Evolutionary conservation across 2,329 filamentous ascomycete species (phyloP).

Genomic region (Colletotrichum camelliae): DNA sequence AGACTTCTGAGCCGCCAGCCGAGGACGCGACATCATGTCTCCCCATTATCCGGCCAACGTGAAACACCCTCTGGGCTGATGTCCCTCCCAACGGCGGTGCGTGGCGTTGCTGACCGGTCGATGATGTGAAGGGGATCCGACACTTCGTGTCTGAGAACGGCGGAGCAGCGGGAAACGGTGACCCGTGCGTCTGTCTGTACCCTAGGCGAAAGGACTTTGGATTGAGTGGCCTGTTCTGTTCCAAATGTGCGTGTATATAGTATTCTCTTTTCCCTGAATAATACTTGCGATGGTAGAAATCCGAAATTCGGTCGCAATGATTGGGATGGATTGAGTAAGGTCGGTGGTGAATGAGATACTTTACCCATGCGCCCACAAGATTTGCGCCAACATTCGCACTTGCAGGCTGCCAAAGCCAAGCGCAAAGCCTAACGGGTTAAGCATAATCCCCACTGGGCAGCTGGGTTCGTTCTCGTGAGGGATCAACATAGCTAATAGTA

Average conservation of each 20-base stretch:
- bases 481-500: background rate
- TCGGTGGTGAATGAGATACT: background rate
- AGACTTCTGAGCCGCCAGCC: background rate
- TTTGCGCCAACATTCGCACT: background rate
- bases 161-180: background rate
- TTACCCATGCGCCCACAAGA: background rate
- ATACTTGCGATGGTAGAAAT: background rate
- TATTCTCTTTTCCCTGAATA: background rate
- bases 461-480: background rate
- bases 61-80: conserved; percentile 6
- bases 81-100: background rate
- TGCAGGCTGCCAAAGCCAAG: background rate
- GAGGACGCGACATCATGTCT: background rate
- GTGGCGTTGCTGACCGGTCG: background rate
- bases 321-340: background rate
- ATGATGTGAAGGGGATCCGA: conserved; percentile 12
- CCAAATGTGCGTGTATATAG: too few relatives aligned
- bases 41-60: background rate
- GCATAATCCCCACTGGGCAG: background rate
- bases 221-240: background rate
- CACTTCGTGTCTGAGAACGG: conserved; percentile 16
- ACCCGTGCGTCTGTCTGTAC: background rate
- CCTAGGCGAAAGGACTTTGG: background rate
- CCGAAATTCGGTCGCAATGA: background rate
- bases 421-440: background rate